phyloP scores from a whole-genome alignment of 805 yeast species.

The Metschnikowia anglica region DNA sequence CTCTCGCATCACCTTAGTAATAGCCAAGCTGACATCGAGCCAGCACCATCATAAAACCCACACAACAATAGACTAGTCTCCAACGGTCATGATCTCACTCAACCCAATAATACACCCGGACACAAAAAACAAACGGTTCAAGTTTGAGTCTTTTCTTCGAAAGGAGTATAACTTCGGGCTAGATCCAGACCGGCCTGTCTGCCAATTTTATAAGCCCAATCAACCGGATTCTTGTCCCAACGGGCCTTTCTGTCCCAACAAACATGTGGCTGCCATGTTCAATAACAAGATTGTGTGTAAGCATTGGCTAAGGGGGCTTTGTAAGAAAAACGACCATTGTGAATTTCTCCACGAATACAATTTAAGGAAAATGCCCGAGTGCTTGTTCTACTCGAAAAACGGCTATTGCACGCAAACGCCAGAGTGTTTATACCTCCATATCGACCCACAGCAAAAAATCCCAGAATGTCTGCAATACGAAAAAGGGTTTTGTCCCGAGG shows the following conservation, averaged over 20 bases:
- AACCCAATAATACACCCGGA: constrained; percentile 44
- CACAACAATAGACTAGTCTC: too few species aligned
- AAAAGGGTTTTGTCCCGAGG: constrained; percentile 88
- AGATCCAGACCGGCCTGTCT: constrained; percentile 82
- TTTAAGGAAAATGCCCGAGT: constrained; percentile 93
- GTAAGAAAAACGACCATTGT: constrained; percentile 95
- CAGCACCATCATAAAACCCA: not conserved
- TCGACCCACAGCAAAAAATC: constrained; percentile 85
- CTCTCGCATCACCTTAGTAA: not conserved
- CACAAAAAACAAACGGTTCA: constrained; percentile 41
- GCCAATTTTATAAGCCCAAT: constrained; percentile 66
- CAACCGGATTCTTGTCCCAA: constrained; percentile 71
- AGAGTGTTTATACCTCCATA: constrained; percentile 89
- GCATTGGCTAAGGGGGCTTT: constrained; percentile 96
- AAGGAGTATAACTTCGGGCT: constrained; percentile 78
- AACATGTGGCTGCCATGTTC: constrained; percentile 64
- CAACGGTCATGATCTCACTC: constrained; percentile 32
- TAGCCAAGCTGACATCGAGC: not conserved
- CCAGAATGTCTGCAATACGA: constrained; percentile 84
- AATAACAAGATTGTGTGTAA: constrained; percentile 79
- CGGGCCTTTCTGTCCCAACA: constrained; percentile 82
- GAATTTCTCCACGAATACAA: constrained; percentile 96
- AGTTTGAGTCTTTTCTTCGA: constrained; percentile 80
- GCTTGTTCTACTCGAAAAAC: constrained; percentile 78
- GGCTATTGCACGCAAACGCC: constrained; percentile 90